phyloP scores from a whole-genome alignment of 2,329 filamentous ascomycete genomes.

The Lasiodiplodia sp. region DNA sequence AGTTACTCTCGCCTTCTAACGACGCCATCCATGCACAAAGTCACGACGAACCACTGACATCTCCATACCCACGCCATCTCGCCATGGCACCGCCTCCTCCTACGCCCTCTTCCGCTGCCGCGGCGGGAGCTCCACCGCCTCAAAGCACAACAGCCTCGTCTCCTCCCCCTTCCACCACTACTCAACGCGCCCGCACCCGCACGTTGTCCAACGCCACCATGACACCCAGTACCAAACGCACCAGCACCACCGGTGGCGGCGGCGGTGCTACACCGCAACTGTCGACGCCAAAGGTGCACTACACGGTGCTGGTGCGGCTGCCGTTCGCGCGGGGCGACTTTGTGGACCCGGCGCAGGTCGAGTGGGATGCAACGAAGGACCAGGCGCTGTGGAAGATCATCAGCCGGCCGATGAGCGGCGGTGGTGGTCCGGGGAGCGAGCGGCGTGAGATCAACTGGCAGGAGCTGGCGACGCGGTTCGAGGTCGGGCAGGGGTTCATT shows the following conservation, averaged over 20 bases:
- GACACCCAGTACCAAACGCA: constrained; percentile 13
- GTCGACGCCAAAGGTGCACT: constrained; percentile 43
- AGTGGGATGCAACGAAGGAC: constrained; percentile 89
- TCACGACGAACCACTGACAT: not conserved
- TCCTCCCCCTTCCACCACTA: not conserved
- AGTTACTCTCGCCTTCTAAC: not conserved
- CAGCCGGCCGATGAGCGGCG: constrained; percentile 60
- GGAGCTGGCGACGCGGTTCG: constrained; percentile 70
- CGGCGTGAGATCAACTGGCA: constrained; percentile 28
- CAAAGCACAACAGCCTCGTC: not conserved
- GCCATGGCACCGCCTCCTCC: constrained; percentile 13
- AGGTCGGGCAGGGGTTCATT: constrained; percentile 86
- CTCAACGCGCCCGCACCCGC: constrained; percentile 13
- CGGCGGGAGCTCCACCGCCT: constrained; percentile 13
- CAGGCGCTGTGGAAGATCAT: constrained; percentile 89
- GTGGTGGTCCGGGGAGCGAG: not conserved
- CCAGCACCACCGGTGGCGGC: not conserved
- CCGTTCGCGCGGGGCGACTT: constrained; percentile 88
- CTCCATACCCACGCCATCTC: not conserved
- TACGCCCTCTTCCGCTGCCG: not conserved
- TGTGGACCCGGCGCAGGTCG: constrained; percentile 84
- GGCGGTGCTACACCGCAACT: not conserved
- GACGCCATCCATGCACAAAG: not conserved
- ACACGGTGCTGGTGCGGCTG: constrained; percentile 85
- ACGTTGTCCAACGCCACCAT: constrained; percentile 21